Conservation (phyloP, 2,329 filamentous ascomycete species). For the Cladosporium sp. region DNA sequence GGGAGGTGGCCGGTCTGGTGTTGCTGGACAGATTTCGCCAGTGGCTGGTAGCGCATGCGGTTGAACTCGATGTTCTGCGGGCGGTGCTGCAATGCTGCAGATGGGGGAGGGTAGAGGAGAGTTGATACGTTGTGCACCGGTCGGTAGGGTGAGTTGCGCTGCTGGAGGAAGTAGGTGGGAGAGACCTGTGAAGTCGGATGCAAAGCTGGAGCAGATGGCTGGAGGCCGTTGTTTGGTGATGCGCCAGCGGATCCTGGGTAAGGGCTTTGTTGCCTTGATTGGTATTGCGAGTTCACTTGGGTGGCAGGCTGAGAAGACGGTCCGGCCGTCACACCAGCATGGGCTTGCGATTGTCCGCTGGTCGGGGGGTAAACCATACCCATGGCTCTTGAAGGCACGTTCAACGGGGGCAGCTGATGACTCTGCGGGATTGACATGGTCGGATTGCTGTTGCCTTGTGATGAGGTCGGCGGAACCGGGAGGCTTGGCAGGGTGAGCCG, state of each 20-base stretch:
- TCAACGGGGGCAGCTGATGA: slow-evolving; percentile 59
- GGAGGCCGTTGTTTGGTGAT: slow-evolving; percentile 67
- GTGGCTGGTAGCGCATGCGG: slow-evolving; percentile 49
- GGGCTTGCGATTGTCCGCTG: slow-evolving; percentile 39
- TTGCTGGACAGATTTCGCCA: slow-evolving; percentile 44
- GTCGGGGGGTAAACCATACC: slow-evolving; percentile 67
- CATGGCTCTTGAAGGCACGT: slow-evolving; percentile 61
- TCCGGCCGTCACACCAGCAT: slow-evolving; percentile 16
- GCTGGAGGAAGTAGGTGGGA: slow-evolving; percentile 80
- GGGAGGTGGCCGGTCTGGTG: slow-evolving; percentile 42
- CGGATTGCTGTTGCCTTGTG: slow-evolving; percentile 8
- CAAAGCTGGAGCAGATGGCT: slow-evolving; percentile 47
- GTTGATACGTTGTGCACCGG: slow-evolving; percentile 87
- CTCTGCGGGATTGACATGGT: slow-evolving; percentile 12
- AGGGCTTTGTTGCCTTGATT: slow-evolving; percentile 49
- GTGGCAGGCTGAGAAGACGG: slow-evolving; percentile 19
- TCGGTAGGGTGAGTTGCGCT: slow-evolving; percentile 87
- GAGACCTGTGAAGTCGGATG: slow-evolving; percentile 62
- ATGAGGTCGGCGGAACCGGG: slow-evolving; percentile 53
- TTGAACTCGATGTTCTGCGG: slow-evolving; percentile 41
- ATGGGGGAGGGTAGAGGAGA: slow-evolving; percentile 82
- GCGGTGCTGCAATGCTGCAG: slow-evolving; percentile 64
- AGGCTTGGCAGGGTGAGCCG: slow-evolving; percentile 69
- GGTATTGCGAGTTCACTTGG: slow-evolving; percentile 27
- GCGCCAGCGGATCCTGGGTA: slow-evolving; percentile 51